phyloP scores from a whole-genome alignment of 2,329 filamentous ascomycete species.

The Neonectria sp. region DNA sequence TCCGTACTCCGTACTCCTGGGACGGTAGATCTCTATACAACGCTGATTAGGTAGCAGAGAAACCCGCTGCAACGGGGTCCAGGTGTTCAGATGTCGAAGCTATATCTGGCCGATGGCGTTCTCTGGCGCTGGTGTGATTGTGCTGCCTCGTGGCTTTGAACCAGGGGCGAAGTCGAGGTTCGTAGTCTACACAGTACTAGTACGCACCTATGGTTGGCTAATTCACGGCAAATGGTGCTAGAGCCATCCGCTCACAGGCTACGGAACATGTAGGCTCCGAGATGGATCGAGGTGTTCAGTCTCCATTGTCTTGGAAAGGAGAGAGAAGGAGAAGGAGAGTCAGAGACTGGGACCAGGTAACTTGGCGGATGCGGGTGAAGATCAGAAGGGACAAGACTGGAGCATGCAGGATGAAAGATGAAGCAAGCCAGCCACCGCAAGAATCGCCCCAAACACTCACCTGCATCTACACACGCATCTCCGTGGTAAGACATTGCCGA shows the following conservation, averaged over 20 bases:
- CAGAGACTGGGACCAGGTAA: neutral
- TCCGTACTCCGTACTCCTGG: no score
- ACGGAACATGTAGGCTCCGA: neutral
- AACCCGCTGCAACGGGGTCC: neutral
- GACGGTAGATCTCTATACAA: neutral
- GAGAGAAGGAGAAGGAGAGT: neutral
- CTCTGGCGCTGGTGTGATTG: conserved; percentile 3
- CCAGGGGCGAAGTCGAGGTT: neutral
- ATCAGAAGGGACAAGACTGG: neutral
- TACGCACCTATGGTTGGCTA: no score
- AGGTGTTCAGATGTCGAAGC: conserved; percentile 1
- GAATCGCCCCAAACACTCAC: conserved; percentile 1
- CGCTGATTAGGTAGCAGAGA: neutral
- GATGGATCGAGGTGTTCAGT: neutral
- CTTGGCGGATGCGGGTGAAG: neutral
- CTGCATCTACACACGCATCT: conserved; percentile 1
- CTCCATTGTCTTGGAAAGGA: neutral
- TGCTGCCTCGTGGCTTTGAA: conserved; percentile 22
- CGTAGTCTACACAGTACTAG: no score
- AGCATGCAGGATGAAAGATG: neutral
- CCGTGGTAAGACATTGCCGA: conserved; percentile 1
- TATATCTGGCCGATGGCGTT: neutral
- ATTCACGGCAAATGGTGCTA: neutral
- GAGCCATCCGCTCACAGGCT: conserved; percentile 12
- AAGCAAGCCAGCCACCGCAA: conserved; percentile 13